Conservation (phyloP, 768 basidiomycete genomes). For the Terana coerulea region DNA sequence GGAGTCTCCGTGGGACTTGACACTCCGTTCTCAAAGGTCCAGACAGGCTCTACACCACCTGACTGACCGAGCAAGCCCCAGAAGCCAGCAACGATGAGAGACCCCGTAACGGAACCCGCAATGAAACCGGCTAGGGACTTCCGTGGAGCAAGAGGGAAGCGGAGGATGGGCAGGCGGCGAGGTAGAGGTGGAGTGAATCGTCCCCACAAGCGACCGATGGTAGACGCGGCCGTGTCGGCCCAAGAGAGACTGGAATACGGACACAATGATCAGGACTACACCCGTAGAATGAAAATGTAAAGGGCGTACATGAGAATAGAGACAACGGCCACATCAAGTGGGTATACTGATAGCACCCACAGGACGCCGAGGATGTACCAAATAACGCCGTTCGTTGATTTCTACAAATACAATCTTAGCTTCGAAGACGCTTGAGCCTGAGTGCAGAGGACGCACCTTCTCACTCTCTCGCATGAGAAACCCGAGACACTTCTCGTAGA, state of each 20-base stretch:
- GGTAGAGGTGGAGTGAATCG: constrained; percentile 62
- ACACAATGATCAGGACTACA: neutral
- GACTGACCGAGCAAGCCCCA: constrained; percentile 62
- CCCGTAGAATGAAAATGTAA: constrained; percentile 4
- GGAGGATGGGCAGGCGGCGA: constrained; percentile 37
- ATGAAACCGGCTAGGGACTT: constrained; percentile 85
- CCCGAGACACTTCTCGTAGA: constrained; percentile 71
- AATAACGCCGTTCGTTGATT: constrained; percentile 77
- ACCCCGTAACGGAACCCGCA: constrained; percentile 73
- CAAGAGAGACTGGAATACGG: constrained; percentile 79
- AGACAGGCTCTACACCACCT: constrained; percentile 40
- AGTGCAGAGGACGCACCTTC: constrained; percentile 42
- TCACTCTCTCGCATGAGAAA: constrained; percentile 90
- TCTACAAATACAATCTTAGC: constrained; percentile 31
- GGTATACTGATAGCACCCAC: constrained; percentile 69
- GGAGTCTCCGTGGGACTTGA: constrained; percentile 15
- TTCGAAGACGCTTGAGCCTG: neutral
- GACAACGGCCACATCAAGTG: constrained; percentile 85
- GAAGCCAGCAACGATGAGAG: constrained; percentile 61
- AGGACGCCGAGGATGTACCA: constrained; percentile 92
- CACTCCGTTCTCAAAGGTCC: constrained; percentile 56
- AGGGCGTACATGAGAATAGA: constrained; percentile 79
- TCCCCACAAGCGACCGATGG: constrained; percentile 83
- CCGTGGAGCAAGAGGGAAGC: constrained; percentile 70
- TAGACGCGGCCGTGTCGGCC: constrained; percentile 95